These are phyloP conservation scores for Bretschneidera sinensis DNA, from an alignment of 345 rosid genomes.

Conservation along the genomic window DNA sequence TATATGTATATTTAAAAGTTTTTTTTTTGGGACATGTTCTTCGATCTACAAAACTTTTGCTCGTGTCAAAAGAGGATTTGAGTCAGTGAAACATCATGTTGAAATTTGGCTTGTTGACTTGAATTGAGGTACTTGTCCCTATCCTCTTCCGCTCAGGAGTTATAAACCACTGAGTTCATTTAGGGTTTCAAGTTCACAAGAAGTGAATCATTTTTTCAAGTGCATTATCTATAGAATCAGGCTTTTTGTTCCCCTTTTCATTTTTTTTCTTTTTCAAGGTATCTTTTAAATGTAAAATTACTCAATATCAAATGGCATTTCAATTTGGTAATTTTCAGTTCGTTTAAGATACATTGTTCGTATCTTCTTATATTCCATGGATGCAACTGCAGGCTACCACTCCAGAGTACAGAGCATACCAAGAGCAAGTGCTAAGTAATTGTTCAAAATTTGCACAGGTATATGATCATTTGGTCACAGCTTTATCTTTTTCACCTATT, in stretches of 20 bases:
- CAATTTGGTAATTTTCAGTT: neutral
- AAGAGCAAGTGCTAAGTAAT: slow-evolving; percentile 94
- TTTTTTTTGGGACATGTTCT: too few relatives aligned
- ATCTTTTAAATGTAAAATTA: neutral
- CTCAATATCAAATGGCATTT: neutral
- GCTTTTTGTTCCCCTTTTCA: neutral
- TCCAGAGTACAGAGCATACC: slow-evolving; percentile 93
- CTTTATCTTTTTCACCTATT: neutral
- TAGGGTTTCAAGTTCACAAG: neutral
- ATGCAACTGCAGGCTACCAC: slow-evolving; percentile 66
- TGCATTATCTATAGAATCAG: neutral
- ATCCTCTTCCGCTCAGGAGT: neutral
- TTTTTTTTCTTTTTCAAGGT: too few relatives aligned
- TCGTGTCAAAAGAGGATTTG: neutral
- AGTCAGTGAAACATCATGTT: neutral
- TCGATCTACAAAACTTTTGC: neutral
- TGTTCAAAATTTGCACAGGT: slow-evolving; percentile 86
- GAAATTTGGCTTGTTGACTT: neutral
- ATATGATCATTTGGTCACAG: slow-evolving; percentile 3
- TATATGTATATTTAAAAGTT: neutral
- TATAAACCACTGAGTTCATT: neutral
- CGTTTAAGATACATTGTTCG: neutral
- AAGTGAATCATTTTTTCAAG: neutral
- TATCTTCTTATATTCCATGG: slow-evolving; percentile 1
- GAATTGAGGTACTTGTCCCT: neutral